Conservation (phyloP, 306 rosid species). For the Crotalaria pallida region DNA sequence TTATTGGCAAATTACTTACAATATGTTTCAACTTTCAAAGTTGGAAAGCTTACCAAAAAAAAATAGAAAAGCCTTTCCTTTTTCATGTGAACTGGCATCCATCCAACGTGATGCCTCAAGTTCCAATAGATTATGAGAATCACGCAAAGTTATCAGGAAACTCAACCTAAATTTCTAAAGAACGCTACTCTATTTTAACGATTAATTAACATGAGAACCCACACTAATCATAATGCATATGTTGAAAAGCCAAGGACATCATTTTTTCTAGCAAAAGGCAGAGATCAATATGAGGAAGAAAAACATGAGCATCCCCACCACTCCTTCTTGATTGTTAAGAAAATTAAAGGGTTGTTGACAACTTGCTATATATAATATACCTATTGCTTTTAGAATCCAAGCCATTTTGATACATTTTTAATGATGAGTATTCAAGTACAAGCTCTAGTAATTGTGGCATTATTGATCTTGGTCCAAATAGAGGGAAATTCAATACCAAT, state of each 20-base stretch:
- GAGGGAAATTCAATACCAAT: conserved; percentile 1
- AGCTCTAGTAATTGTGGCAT: neutral
- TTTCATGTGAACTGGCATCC: neutral
- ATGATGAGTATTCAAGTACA: neutral
- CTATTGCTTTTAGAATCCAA: neutral
- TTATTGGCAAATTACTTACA: too few relatives aligned
- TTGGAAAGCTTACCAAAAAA: too few relatives aligned
- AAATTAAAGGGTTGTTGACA: neutral
- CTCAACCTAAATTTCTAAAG: neutral
- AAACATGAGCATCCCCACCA: conserved; percentile 32
- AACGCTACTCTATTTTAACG: neutral
- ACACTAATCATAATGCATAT: neutral
- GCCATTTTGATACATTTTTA: neutral
- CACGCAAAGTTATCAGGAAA: neutral
- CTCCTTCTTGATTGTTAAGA: neutral
- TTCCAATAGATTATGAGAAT: neutral
- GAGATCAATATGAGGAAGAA: conserved; percentile 15
- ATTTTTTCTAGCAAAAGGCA: neutral
- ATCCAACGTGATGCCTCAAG: neutral
- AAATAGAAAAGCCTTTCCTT: neutral
- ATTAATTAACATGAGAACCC: neutral
- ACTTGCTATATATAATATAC: neutral
- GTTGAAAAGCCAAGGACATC: neutral
- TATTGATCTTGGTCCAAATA: neutral
- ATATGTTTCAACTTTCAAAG: too few relatives aligned